Evolutionary conservation across 306 rosid species (phyloP), one percentile per base, ranked within the genome.

Genomic region (Vicia faba): DNA sequence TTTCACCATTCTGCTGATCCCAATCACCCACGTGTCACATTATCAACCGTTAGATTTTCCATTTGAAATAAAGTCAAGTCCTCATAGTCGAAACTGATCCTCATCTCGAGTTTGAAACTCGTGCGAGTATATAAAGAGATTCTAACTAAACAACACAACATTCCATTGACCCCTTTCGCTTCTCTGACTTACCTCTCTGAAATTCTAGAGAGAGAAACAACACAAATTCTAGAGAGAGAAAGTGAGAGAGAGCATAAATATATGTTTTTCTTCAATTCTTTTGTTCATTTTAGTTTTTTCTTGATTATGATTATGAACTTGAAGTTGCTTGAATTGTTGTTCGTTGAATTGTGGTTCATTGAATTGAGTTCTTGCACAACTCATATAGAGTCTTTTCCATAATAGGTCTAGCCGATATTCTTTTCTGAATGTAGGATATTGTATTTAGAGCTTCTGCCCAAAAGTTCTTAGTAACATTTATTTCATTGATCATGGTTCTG

Each of bases 101-200:
- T 73, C 15, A 46, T 41, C 19, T 40, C n/a, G 12, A n/a, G 40
- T 44, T 65, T 66, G 31, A 66, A 74, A 65, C 50, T 43, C 7
- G 2, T 15, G 55, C 14, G 1, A 13, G 9, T 54, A 73, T 74
- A 44, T 44, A 44, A 57, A 29, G 31, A 44, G 61, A 73, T 45
- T 28, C 65, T 44, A 46, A 7, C 49, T 51, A n/a, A 11, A 13
- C 46, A 18, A 48, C 40, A 28, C 72, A 33, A 74, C 62, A 57
- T 45, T 48, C 53, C 53, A 68, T 74, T 74, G 78, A 65, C 78
- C 43, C 67, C 68, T 33, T 65, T 56, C 61, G 28, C 53, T 65
- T 56, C 72, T 65, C 78, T 73, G 71, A 64, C 78, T 73, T 67
- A 29, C 10, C 8, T 39, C 54, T 53, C 77, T 72, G 2, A 33